Percentiles rank a stretch among this genome's conserved stretches.
Conservation (phyloP, 176 grass and related monocot species). For the Aegilops speltoides region DNA sequence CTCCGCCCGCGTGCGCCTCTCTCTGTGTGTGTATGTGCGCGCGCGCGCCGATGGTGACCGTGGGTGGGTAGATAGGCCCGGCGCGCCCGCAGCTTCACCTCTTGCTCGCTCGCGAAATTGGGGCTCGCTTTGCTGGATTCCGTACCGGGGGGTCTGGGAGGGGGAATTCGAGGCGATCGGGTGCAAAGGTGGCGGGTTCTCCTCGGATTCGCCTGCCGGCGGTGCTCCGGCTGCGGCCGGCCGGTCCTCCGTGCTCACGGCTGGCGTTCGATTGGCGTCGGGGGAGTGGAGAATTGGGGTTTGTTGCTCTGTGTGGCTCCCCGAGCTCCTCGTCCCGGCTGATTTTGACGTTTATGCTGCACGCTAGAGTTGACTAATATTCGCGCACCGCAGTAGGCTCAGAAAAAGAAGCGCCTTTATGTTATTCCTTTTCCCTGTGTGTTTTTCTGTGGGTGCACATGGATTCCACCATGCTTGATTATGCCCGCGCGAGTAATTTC, state of each 20-base stretch:
- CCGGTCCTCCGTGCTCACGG: not conserved
- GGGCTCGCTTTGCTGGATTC: not conserved
- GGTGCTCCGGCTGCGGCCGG: not conserved
- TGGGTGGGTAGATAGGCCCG: not conserved
- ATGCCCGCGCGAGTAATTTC: not conserved
- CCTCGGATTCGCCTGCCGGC: not conserved
- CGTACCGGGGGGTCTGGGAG: not conserved
- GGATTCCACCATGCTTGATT: not conserved
- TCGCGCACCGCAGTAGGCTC: not conserved
- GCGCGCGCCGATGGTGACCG: not conserved
- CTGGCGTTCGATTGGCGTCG: slow-evolving; percentile 10
- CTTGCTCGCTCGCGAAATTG: not conserved
- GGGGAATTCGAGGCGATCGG: slow-evolving; percentile 20
- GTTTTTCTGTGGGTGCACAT: not conserved
- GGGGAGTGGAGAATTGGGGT: slow-evolving; percentile 11
- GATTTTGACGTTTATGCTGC: slow-evolving; percentile 31
- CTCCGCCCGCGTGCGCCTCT: too few species aligned
- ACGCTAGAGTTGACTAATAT: slow-evolving; percentile 19
- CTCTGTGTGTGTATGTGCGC: not conserved
- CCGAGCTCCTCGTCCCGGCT: not conserved
- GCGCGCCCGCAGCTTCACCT: not conserved
- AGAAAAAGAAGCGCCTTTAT: not conserved
- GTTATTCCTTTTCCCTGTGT: not conserved
- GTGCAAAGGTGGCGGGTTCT: slow-evolving; percentile 33
- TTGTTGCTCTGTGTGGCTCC: slow-evolving; percentile 19